A percentile compares a stretch with the other conserved stretches of the same genome.
Conservation (phyloP, 805 yeast species). For the Starmera quercuum region DNA sequence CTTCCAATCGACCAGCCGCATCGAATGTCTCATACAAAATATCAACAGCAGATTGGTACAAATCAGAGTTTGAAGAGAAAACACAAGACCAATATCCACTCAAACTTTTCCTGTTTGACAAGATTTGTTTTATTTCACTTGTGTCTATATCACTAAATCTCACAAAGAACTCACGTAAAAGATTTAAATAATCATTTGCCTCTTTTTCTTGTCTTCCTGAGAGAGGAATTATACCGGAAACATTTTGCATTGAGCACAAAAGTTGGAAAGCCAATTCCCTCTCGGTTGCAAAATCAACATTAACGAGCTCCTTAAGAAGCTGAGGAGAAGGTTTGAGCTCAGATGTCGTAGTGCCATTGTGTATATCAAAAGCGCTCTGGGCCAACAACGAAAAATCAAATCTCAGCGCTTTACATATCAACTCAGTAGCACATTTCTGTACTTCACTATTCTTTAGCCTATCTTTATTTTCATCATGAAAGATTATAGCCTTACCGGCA, state of each 20-base stretch:
- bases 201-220: slow-evolving; percentile 13
- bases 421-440: slow-evolving; percentile 26
- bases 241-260: slow-evolving; percentile 17
- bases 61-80: slow-evolving; percentile 48
- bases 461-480: slow-evolving; percentile 17
- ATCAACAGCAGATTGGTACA: slow-evolving; percentile 65
- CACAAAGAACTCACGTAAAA: slow-evolving; percentile 27
- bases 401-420: slow-evolving; percentile 32
- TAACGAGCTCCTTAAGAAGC: slow-evolving; percentile 22
- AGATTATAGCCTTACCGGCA: slow-evolving; percentile 21
- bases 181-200: slow-evolving; percentile 19
- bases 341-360: slow-evolving; percentile 23
- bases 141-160: slow-evolving; percentile 33
- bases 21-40: slow-evolving; percentile 72
- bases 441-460: slow-evolving; percentile 23
- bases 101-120: slow-evolving; percentile 36
- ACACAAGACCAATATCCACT: slow-evolving; percentile 70
- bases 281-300: slow-evolving; percentile 16
- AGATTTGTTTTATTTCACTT: slow-evolving; percentile 27
- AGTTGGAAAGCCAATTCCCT: slow-evolving; percentile 16
- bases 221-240: slow-evolving; percentile 21
- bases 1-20: slow-evolving; percentile 72
- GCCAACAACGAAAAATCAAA: slow-evolving; percentile 40
- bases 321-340: slow-evolving; percentile 20
- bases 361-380: slow-evolving; percentile 29